These are phyloP conservation scores for Citrullus amarus DNA, from an alignment of 306 rosid species.

Conservation along the genomic window DNA sequence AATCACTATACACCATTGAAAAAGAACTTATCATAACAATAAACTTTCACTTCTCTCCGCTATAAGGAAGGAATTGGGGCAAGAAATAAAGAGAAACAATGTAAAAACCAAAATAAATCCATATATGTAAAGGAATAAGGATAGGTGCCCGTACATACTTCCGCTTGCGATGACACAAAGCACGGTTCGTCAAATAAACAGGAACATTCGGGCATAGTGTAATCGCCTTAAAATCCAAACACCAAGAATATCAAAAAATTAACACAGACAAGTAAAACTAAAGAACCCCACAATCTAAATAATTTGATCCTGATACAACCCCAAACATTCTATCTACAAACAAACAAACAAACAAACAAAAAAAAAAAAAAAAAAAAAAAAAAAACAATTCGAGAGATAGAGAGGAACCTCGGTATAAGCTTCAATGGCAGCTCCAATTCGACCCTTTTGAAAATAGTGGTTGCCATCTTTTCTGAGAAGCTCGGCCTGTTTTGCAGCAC, in stretches of 20 bases:
- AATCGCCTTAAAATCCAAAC: slow-evolving; percentile 33
- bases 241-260: neutral
- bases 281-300: neutral
- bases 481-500: slow-evolving; percentile 51
- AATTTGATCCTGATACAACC: neutral
- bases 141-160: slow-evolving; percentile 42
- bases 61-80: neutral
- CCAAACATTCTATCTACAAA: neutral
- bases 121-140: neutral
- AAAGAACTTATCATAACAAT: neutral
- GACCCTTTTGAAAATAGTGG: slow-evolving; percentile 58
- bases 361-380: neutral
- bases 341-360: neutral
- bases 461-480: slow-evolving; percentile 57
- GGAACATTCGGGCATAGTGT: slow-evolving; percentile 77
- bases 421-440: slow-evolving; percentile 83
- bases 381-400: neutral
- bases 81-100: neutral
- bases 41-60: neutral
- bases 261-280: neutral
- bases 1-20: slow-evolving; percentile 44
- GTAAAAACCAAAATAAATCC: neutral
- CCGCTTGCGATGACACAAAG: slow-evolving; percentile 81
- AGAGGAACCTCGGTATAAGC: slow-evolving; percentile 73
- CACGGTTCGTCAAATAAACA: slow-evolving; percentile 81